phyloP scores from a whole-genome alignment of 495 filamentous ascomycete species.

The Glarea lozoyensis region DNA sequence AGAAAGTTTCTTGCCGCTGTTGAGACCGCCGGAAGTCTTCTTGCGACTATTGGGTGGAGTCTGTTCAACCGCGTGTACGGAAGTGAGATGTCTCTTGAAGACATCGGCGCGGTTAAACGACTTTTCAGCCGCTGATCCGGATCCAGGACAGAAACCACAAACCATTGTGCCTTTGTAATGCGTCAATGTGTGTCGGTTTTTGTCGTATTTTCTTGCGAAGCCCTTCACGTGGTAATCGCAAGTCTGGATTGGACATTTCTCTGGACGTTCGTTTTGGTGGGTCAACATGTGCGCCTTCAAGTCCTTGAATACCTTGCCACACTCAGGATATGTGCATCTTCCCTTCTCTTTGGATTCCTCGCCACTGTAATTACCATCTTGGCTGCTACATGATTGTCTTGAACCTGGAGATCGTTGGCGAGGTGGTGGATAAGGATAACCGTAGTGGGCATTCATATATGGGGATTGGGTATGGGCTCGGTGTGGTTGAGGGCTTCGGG shows the following conservation, averaged over 20 bases:
- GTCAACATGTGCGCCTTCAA: conserved; percentile 94
- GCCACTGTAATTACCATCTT: conserved; percentile 33
- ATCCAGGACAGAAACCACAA: conserved; percentile 92
- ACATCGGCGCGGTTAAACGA: conserved; percentile 98
- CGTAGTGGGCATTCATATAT: conserved; percentile 22
- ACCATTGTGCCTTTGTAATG: conserved; percentile 99
- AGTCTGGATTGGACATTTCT: conserved; percentile 90
- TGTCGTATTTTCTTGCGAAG: conserved; percentile 97
- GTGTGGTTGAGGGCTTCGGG: conserved; percentile 17
- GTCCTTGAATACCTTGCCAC: conserved; percentile 87
- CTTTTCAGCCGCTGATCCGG: conserved; percentile 88
- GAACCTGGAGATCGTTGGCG: conserved; percentile 14
- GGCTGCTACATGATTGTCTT: conserved; percentile 18
- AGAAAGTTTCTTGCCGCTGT: conserved; percentile 45
- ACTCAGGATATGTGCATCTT: conserved; percentile 75
- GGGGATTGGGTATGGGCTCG: conserved; percentile 23
- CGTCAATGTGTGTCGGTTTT: conserved; percentile 95
- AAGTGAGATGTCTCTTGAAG: conserved; percentile 94
- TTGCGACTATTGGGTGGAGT: conserved; percentile 91
- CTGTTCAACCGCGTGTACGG: conserved; percentile 91
- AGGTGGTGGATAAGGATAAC: conserved; percentile 22
- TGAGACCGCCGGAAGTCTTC: conserved; percentile 31
- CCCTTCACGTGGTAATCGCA: conserved; percentile 96
- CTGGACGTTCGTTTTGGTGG: conserved; percentile 85
- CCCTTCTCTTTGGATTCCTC: conserved; percentile 59